Base-by-base conservation (phyloP, 345 rosid species). In the Cardamine occulta region DNA sequence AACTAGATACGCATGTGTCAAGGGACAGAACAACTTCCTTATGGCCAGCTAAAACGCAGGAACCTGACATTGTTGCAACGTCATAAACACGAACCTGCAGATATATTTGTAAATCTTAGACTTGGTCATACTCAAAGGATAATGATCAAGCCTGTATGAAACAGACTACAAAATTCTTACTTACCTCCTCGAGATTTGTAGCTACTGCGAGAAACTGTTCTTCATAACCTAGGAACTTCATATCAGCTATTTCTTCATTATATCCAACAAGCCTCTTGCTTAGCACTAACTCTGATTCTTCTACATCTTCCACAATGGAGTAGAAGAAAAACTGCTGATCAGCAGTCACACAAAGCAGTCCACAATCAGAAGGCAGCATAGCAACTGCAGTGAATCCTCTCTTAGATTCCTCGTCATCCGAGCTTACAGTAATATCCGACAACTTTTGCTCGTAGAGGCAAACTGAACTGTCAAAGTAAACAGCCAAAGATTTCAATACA, bases 71-170 rank as follows among this genome's bases (percentile, higher is more conserved):
- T 79, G 97, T 82, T 65, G 86, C 83, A 65, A 88, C 79, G 59
- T 92, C 96, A 85, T 90, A 95, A 64, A 95, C 96, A 69, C 89
- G 95, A 81, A 94, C 89, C 97, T 95, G 88, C 82, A 83, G 7
- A 52, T 45, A 65, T 21, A 77, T 37, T 55, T 64, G 54, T 29
- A 71, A 45, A 48, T 37, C 28, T 32, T 23, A 10, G 65, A 76
- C 64, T 21, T 62, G 28, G 31, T 59, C 55, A 61, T 76, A 54
- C 61, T 42, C 70, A 13, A 26, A 60, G 5, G 37, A 61, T 34
- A 66, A 69, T 45, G 74, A 53, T 51, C 63, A 51, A 68, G 55
- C 58, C 26, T 61, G 53, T n/a, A 75, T 52, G 63, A 52, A 3
- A 60, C n/a, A 57, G 40, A 66, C 31, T 19, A 49, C 9, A 62